Evolutionary conservation across 345 rosid species (phyloP).

Genomic region (Moringa oleifera): DNA sequence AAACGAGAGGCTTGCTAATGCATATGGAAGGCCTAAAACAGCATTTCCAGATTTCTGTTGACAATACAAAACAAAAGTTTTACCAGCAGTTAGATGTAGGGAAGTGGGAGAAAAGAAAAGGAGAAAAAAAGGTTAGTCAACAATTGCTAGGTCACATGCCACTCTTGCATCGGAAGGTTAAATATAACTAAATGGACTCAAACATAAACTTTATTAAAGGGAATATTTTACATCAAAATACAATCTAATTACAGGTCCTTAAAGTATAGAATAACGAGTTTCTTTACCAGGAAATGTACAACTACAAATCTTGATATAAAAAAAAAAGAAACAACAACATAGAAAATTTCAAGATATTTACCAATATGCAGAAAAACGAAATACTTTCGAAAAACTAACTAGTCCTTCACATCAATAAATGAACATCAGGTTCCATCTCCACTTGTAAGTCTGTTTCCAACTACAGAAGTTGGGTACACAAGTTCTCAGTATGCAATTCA

Average conservation of each 20-base stretch:
- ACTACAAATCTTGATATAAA: too few species aligned
- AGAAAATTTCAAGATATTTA: too few species aligned
- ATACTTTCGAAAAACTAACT: neutral
- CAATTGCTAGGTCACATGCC: neutral
- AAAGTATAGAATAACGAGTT: too few species aligned
- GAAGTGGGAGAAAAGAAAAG: neutral
- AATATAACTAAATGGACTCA: too few species aligned
- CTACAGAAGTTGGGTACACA: neutral
- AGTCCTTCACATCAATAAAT: neutral
- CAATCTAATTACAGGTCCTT: neutral
- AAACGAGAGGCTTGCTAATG: slow-evolving; percentile 88
- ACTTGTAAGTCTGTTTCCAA: neutral
- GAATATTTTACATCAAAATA: too few species aligned
- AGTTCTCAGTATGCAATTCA: neutral
- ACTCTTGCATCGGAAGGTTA: too few species aligned
- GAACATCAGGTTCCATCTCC: neutral
- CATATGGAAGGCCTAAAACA: slow-evolving; percentile 90
- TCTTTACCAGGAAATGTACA: too few species aligned
- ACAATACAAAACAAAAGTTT: slow-evolving; percentile 3
- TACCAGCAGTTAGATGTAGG: neutral
- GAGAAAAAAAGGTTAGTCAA: neutral
- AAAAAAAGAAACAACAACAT: neutral
- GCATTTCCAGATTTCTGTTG: slow-evolving; percentile 93
- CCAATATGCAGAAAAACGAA: neutral
- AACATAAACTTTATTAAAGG: too few species aligned